phyloP scores from a whole-genome alignment of 2,329 filamentous ascomycete species.

The Apiospora rasikravindrae region DNA sequence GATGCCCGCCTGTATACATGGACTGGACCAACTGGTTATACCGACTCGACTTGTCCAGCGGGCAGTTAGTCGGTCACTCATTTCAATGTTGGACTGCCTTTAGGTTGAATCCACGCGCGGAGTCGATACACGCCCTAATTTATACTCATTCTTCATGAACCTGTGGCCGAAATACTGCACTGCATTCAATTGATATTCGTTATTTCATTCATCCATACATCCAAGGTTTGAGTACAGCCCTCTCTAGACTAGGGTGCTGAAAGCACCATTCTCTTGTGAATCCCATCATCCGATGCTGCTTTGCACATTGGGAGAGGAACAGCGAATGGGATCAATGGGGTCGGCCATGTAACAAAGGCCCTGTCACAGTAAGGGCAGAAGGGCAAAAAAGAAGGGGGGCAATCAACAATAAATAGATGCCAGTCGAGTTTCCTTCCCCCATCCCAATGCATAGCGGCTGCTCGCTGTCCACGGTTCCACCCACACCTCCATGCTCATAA shows the following conservation, averaged over 20 bases:
- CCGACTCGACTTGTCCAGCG: neutral
- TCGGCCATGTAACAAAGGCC: neutral
- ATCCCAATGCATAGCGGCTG: conserved; percentile 7
- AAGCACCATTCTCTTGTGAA: neutral
- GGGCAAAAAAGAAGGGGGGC: neutral
- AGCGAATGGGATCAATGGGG: too few relatives aligned
- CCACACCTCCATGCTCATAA: conserved; percentile 3
- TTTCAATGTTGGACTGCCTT: neutral
- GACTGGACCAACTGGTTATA: neutral
- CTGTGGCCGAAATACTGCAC: neutral
- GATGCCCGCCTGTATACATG: neutral
- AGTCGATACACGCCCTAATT: neutral
- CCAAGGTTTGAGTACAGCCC: neutral
- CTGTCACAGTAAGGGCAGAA: neutral
- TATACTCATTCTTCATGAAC: neutral
- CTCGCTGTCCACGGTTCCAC: conserved; percentile 6
- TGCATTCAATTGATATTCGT: neutral
- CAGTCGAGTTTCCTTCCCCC: neutral
- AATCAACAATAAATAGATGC: conserved; percentile 6
- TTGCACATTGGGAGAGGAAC: neutral
- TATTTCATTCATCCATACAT: too few relatives aligned
- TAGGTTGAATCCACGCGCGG: neutral
- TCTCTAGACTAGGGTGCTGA: too few relatives aligned
- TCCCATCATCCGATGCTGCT: neutral
- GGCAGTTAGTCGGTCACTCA: neutral